Conservation (phyloP, 805 yeast species). For the Kurtzmaniella fragi region DNA sequence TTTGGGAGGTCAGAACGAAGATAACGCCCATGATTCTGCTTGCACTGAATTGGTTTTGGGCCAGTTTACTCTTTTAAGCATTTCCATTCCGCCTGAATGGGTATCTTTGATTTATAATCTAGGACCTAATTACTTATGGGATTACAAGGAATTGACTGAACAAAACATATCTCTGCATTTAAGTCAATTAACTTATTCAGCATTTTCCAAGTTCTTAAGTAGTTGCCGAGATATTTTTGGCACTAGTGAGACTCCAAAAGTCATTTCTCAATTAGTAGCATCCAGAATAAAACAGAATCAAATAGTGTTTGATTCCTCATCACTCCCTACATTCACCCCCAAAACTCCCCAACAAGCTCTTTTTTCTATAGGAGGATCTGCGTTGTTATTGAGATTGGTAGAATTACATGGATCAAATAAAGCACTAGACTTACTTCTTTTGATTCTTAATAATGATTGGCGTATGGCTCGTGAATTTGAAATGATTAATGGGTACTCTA, state of each 20-base stretch:
- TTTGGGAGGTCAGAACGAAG: slow-evolving; percentile 21
- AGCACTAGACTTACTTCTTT: slow-evolving; percentile 38
- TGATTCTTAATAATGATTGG: slow-evolving; percentile 43
- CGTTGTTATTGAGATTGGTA: slow-evolving; percentile 39
- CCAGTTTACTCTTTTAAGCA: slow-evolving; percentile 37
- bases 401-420: slow-evolving; percentile 38
- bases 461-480: slow-evolving; percentile 55
- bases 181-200: slow-evolving; percentile 34
- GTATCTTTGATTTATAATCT: slow-evolving; percentile 40
- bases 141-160: slow-evolving; percentile 30
- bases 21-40: slow-evolving; percentile 6
- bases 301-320: slow-evolving; percentile 6
- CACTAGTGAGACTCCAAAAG: slow-evolving; percentile 7
- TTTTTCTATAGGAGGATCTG: slow-evolving; percentile 49
- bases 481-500: slow-evolving; percentile 53
- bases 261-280: slow-evolving; percentile 2
- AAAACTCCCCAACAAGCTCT: slow-evolving; percentile 26
- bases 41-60: slow-evolving; percentile 24
- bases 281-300: background rate
- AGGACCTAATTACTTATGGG: slow-evolving; percentile 45
- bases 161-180: slow-evolving; percentile 35
- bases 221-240: slow-evolving; percentile 11
- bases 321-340: slow-evolving; percentile 18
- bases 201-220: slow-evolving; percentile 23
- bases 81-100: slow-evolving; percentile 45